Percentiles rank a stretch among this genome's conserved stretches.
These are phyloP conservation scores for Pythium aquatile DNA, from an alignment of 352 stramenopile genomes.

Conservation along the genomic window DNA sequence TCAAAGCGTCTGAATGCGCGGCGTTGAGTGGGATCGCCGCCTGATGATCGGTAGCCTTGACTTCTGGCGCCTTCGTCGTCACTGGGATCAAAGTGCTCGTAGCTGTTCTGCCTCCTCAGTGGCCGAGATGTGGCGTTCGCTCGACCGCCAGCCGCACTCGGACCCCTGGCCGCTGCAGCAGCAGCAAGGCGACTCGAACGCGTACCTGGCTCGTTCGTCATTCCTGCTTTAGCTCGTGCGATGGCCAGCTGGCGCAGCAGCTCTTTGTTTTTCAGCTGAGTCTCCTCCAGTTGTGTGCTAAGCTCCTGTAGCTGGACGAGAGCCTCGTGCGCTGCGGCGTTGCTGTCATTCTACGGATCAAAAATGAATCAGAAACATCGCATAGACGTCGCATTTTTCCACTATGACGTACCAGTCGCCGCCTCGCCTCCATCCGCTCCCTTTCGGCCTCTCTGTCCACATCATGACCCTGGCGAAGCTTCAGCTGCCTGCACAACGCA, in stretches of 20 bases:
- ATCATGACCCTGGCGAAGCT: slow-evolving; percentile 8
- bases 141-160: not conserved
- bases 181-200: not conserved
- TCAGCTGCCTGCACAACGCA: slow-evolving; percentile 20
- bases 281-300: slow-evolving; percentile 59
- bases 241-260: slow-evolving; percentile 72
- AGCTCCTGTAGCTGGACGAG: slow-evolving; percentile 55
- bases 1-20: slow-evolving; percentile 68
- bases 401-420: slow-evolving; percentile 17
- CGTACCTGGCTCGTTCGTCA: not conserved
- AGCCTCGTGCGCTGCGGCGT: slow-evolving; percentile 48
- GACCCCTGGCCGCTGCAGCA: not conserved
- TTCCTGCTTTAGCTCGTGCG: slow-evolving; percentile 38
- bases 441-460: slow-evolving; percentile 1
- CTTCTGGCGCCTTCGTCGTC: slow-evolving; percentile 22
- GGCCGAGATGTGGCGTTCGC: slow-evolving; percentile 1
- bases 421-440: slow-evolving; percentile 19
- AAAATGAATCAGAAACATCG: slow-evolving; percentile 2
- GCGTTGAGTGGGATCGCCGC: slow-evolving; percentile 4
- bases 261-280: slow-evolving; percentile 75
- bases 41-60: slow-evolving; percentile 20
- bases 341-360: slow-evolving; percentile 46
- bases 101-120: slow-evolving; percentile 4
- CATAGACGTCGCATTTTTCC: not conserved
- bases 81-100: slow-evolving; percentile 17